Evolutionary conservation across 371 early-diverging fungal genomes (phyloP).

Genomic region (Actinomucor elegans): DNA sequence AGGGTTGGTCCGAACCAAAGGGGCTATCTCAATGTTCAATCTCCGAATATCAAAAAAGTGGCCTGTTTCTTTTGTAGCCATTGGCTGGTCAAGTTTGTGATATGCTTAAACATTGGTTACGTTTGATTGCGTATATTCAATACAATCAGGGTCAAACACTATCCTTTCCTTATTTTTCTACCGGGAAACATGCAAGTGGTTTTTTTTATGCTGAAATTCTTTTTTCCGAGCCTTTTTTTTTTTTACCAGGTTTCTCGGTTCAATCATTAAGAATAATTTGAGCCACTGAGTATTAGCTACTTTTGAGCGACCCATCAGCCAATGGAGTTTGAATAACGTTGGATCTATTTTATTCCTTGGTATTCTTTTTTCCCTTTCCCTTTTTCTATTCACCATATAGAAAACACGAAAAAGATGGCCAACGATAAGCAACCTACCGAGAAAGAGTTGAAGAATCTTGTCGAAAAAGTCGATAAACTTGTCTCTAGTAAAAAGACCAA

Average conservation of each 20-base stretch:
- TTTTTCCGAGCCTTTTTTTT: too few relatives aligned
- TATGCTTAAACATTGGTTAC: too few relatives aligned
- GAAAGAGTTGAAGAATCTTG: conserved; percentile 31
- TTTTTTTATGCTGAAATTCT: too few relatives aligned
- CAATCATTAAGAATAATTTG: too few relatives aligned
- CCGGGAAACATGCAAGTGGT: too few relatives aligned
- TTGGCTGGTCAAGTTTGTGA: too few relatives aligned
- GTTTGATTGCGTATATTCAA: too few relatives aligned
- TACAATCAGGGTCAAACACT: too few relatives aligned
- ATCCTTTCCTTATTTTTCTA: too few relatives aligned
- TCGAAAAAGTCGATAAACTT: conserved; percentile 26
- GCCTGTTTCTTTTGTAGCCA: conserved; percentile 20
- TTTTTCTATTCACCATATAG: background rate
- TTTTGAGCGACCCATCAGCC: background rate
- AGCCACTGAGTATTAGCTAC: too few relatives aligned
- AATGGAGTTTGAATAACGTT: background rate
- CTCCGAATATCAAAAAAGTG: conserved; percentile 1
- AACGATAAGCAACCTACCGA: conserved; percentile 23
- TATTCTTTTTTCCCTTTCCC: conserved; percentile 1
- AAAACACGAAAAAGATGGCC: conserved; percentile 6
- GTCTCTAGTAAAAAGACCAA: conserved; percentile 12
- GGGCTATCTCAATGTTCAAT: background rate
- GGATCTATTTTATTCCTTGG: background rate
- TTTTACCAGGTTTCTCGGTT: too few relatives aligned
- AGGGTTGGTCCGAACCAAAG: background rate